These are phyloP conservation scores for Trametopsis cervina DNA, from an alignment of 768 basidiomycete species.

Conservation along the genomic window DNA sequence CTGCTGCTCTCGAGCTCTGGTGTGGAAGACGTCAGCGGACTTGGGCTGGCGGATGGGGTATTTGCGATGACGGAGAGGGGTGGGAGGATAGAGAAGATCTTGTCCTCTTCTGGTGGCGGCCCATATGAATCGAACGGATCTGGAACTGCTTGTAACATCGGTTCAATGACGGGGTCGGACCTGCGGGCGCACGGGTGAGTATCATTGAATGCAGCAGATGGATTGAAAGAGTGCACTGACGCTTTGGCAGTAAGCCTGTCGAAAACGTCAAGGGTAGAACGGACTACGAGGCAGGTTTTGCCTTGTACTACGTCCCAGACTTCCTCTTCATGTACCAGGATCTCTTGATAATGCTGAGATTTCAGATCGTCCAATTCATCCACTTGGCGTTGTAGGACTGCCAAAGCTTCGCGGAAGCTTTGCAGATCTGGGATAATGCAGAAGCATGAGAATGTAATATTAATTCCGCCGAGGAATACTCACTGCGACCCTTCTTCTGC, in stretches of 20 bases:
- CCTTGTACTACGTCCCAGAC: constrained; percentile 90
- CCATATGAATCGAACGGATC: constrained; percentile 94
- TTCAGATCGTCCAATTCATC: constrained; percentile 89
- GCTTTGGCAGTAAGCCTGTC: constrained; percentile 82
- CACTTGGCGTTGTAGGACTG: constrained; percentile 79
- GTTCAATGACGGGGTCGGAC: constrained; percentile 86
- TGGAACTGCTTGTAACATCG: constrained; percentile 82
- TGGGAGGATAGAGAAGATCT: constrained; percentile 89
- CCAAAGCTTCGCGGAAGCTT: constrained; percentile 77
- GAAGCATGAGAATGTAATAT: too few relatives aligned
- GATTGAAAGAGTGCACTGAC: constrained; percentile 37
- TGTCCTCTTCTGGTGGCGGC: constrained; percentile 78
- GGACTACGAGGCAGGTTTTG: constrained; percentile 82
- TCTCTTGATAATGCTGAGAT: constrained; percentile 77
- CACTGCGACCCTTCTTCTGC: constrained; percentile 82
- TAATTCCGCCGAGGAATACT: too few relatives aligned
- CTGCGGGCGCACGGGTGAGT: constrained; percentile 28
- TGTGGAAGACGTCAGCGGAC: constrained; percentile 44
- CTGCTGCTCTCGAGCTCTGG: constrained; percentile 24
- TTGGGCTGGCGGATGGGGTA: constrained; percentile 50
- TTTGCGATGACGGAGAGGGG: constrained; percentile 75
- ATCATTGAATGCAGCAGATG: constrained; percentile 5
- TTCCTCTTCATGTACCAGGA: constrained; percentile 88
- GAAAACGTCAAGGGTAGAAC: constrained; percentile 89
- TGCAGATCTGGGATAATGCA: constrained; percentile 83